Percentiles rank a stretch among this genome's conserved stretches.
phyloP scores from a whole-genome alignment of 768 basidiomycete genomes.

The Guyanaporus albipodus region DNA sequence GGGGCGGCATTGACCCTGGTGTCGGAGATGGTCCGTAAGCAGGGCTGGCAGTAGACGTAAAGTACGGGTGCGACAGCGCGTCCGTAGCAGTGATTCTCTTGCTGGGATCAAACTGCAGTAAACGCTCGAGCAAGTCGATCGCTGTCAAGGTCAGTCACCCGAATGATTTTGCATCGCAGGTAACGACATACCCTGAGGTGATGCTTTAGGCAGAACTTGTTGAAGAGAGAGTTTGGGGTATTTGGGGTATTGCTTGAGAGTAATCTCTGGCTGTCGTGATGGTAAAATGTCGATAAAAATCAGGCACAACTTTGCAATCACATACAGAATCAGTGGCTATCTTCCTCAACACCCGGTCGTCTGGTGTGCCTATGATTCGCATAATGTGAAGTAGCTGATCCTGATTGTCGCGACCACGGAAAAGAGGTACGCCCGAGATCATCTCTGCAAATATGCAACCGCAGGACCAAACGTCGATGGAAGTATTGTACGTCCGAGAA shows the following conservation, averaged over 20 bases:
- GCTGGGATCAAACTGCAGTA: slow-evolving; percentile 93
- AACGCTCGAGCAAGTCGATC: slow-evolving; percentile 88
- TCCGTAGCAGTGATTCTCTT: slow-evolving; percentile 90
- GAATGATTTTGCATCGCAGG: neutral
- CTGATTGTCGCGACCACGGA: slow-evolving; percentile 94
- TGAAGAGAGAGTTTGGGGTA: slow-evolving; percentile 81
- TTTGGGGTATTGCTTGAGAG: slow-evolving; percentile 79
- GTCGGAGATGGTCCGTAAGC: slow-evolving; percentile 33
- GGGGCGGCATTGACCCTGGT: slow-evolving; percentile 61
- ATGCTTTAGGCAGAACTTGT: slow-evolving; percentile 81
- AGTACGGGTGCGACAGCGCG: slow-evolving; percentile 90
- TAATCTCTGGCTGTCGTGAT: slow-evolving; percentile 66
- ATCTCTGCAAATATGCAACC: slow-evolving; percentile 99
- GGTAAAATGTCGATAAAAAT: slow-evolving; percentile 5
- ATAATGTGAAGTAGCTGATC: slow-evolving; percentile 98
- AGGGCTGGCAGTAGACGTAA: slow-evolving; percentile 50
- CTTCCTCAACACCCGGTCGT: slow-evolving; percentile 81
- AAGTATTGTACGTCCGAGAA: slow-evolving; percentile 95
- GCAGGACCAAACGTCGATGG: slow-evolving; percentile 98
- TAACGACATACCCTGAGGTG: slow-evolving; percentile 60
- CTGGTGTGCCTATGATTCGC: slow-evolving; percentile 93
- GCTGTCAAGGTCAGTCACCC: slow-evolving; percentile 40
- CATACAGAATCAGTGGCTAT: slow-evolving; percentile 87
- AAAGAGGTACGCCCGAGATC: slow-evolving; percentile 96
- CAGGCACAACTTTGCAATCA: neutral